phyloP scores from a whole-genome alignment of 2,329 filamentous ascomycete species.

The Ophiobolus disseminans region DNA sequence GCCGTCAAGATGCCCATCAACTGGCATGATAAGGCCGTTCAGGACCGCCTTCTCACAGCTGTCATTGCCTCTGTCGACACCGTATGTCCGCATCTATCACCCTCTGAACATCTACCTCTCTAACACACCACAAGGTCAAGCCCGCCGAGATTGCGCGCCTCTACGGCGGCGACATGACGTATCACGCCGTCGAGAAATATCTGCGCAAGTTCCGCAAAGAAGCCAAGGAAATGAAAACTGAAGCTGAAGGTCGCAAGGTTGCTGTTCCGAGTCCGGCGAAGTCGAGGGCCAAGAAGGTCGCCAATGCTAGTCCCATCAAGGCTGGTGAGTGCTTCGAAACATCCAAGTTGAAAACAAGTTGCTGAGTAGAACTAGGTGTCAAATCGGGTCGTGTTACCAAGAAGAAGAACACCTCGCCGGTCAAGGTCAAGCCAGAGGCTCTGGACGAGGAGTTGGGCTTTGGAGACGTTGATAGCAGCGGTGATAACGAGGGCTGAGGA shows the following conservation, averaged over 20 bases:
- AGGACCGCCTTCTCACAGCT: constrained; percentile 51
- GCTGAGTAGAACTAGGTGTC: constrained; percentile 15
- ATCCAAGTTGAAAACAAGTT: neutral
- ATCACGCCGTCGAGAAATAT: constrained; percentile 56
- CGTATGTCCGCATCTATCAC: constrained; percentile 23
- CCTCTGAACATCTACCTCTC: neutral
- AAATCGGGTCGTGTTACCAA: constrained; percentile 30
- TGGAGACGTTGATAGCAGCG: too few species aligned
- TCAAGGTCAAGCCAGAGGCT: constrained; percentile 22
- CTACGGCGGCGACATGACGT: constrained; percentile 56
- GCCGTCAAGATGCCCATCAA: constrained; percentile 43
- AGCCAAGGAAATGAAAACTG: constrained; percentile 42
- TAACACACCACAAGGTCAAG: constrained; percentile 51
- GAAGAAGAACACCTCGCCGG: constrained; percentile 9
- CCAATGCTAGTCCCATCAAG: constrained; percentile 4
- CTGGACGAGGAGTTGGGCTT: constrained; percentile 6
- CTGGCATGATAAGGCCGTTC: constrained; percentile 45
- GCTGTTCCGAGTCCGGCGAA: constrained; percentile 7
- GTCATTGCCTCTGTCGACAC: constrained; percentile 45
- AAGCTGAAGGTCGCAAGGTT: constrained; percentile 10
- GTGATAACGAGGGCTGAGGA: too few species aligned
- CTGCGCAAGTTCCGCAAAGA: constrained; percentile 55
- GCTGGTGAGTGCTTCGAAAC: constrained; percentile 12
- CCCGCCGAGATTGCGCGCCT: constrained; percentile 52
- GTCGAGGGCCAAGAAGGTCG: constrained; percentile 8